phyloP scores from a whole-genome alignment of 163 green algal genomes.

The Chloromonas sp. region DNA sequence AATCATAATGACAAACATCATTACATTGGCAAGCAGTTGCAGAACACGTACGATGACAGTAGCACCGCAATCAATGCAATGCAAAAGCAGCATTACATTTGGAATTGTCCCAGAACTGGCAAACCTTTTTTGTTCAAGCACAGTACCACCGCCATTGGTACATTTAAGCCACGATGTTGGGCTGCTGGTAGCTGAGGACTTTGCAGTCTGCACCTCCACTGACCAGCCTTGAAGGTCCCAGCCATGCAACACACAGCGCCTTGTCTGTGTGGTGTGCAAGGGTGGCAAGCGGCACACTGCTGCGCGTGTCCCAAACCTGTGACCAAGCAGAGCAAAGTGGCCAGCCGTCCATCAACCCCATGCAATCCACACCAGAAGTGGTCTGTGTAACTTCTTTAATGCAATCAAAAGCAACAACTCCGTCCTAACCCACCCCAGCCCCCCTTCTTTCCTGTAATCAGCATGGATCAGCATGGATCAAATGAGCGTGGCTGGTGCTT shows the following conservation, averaged over 20 bases:
- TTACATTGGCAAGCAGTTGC: too few relatives aligned
- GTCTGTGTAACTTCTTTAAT: background rate
- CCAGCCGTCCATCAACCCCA: background rate
- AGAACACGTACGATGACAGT: too few relatives aligned
- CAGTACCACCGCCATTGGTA: too few relatives aligned
- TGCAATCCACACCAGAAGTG: background rate
- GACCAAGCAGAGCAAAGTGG: conserved; percentile 1
- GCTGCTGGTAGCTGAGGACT: conserved; percentile 31
- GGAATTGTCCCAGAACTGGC: too few relatives aligned
- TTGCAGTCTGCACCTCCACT: conserved; percentile 73
- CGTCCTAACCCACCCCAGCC: background rate
- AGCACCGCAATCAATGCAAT: too few relatives aligned
- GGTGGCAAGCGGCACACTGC: conserved; percentile 60
- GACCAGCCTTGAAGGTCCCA: conserved; percentile 21
- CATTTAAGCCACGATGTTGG: too few relatives aligned
- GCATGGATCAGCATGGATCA: background rate
- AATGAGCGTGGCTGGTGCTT: background rate
- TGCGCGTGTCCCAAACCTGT: conserved; percentile 79
- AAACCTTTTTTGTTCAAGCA: background rate
- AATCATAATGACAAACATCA: too few relatives aligned
- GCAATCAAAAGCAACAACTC: background rate
- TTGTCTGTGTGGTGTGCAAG: conserved; percentile 62
- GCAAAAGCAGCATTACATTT: too few relatives aligned
- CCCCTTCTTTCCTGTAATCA: background rate
- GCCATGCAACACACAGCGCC: conserved; percentile 57